Percentiles rank a stretch among this genome's conserved stretches.
phyloP scores from a whole-genome alignment of 805 yeast species.

The Wickerhamiella sorbophila region DNA sequence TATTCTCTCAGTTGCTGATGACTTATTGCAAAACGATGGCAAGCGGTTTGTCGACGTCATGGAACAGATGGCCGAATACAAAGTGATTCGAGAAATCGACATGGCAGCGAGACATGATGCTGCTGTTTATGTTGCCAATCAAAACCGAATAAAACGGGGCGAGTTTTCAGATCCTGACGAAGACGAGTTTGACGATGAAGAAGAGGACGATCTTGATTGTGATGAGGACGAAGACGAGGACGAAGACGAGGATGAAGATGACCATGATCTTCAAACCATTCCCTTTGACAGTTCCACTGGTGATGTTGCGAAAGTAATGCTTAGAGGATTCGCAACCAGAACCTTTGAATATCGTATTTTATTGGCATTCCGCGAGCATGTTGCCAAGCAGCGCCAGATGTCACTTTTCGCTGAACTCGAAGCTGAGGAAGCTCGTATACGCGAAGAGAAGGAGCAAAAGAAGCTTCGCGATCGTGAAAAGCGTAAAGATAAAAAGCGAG shows the following conservation, averaged over 20 bases:
- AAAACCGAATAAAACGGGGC: too few species aligned
- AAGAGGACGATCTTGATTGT: constrained; percentile 29
- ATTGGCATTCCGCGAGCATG: constrained; percentile 62
- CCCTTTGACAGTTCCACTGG: not conserved
- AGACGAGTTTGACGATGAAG: constrained; percentile 15
- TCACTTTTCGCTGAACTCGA: constrained; percentile 25
- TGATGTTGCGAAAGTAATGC: constrained; percentile 25
- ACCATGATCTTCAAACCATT: not conserved
- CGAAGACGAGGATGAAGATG: constrained; percentile 6
- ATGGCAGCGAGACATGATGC: constrained; percentile 12
- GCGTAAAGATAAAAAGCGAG: constrained; percentile 30
- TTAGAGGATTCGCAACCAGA: constrained; percentile 67
- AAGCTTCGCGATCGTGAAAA: constrained; percentile 28
- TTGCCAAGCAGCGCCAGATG: constrained; percentile 50
- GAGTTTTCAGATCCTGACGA: constrained; percentile 13
- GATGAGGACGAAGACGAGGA: constrained; percentile 33
- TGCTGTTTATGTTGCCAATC: constrained; percentile 9
- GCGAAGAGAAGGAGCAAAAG: constrained; percentile 24
- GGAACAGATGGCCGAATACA: constrained; percentile 47
- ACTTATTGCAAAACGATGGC: constrained; percentile 65
- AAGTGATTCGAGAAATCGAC: not conserved
- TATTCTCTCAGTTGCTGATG: constrained; percentile 58
- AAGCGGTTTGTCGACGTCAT: constrained; percentile 62
- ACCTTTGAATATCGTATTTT: constrained; percentile 60
- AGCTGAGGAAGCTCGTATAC: constrained; percentile 20